Base-by-base conservation (phyloP, 768 basidiomycete genomes). In the Trichaptum fuscoviolaceum region DNA sequence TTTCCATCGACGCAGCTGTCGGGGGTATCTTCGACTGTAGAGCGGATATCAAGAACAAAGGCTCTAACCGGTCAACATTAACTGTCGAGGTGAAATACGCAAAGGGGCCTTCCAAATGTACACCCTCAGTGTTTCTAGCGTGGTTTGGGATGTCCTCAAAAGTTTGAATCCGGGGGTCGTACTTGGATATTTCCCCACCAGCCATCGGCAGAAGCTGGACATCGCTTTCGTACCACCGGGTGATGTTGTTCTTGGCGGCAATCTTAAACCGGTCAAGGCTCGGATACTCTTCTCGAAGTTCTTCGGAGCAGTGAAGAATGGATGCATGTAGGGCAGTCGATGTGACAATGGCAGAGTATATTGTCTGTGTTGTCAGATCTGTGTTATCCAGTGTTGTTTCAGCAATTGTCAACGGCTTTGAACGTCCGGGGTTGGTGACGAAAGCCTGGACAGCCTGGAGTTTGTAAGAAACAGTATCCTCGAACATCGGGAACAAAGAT, bases 1-100 rank as follows among this genome's bases (percentile, higher is more conserved):
- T 71, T 70, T 97, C 93, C 75, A 92, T 86, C 27, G 85, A 81
- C 1, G 76, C 74, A 25, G 76, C 67, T 1, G 65, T 70, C 20
- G 70, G 77, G 2, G 86, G 83, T 27, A 81, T 76, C 1, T 75
- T 74, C 42, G 80, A 80, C 7, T 82, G 75, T 63, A 87, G 81
- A 18, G 96, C 93, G 18, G 86, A 80, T 67, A 97, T 91, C 67
- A 86, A 82, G 75, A 98, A 96, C 15, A 80, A 74, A 5, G 91
- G 86, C 75, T 99, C 96, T 69, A 99, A 80, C 15, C 96, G 84
- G 76, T 94, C 92, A 58, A 91, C 91, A 68, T 94, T 92, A 64
- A 90, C 82, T 0, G 91, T 90, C 9, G 90, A 85, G 26, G 95
- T 76, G 74, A 97, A 92, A 77, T 98, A 99, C 27, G 83, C 81